Evolutionary conservation across 1,284 basidiomycete species (phyloP), one percentile per base, ranked within the genome.

Genomic region (Fomitopsis palustris): DNA sequence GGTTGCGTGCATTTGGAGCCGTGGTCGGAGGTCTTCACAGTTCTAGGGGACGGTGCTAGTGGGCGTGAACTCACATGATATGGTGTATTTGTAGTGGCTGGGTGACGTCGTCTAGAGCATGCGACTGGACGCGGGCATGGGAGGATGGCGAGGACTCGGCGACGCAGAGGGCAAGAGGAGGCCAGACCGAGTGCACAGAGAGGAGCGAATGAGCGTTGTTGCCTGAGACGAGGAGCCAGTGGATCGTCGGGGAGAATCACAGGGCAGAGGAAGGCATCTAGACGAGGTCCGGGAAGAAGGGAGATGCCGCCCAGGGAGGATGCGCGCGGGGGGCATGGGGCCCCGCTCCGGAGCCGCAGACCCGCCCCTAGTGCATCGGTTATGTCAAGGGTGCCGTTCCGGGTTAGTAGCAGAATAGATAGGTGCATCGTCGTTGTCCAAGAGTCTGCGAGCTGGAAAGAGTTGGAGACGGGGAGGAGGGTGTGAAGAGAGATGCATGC

Each of bases 251-350:
- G 43, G 6, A 16, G 16, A 49, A 37, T 8, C 55, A 43, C 29
- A 51, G 27, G 16, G 43, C 55, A 19, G 54, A 19, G 54, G 57
- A 62, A 14, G 64, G 73, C 2, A 80, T 68, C 58, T 70, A 62
- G 19, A 69, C 62, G 39, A 66, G 53, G 10, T 73, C 77, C 54
- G 71, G 74, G 5, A 54, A 23, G 1, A 39, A 19, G 16, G 56
- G 42, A 70, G 62, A 64, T 77, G 72, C 62, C 57, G 63, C 49
- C 69, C 66, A 54, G 53, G 65, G 31, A 33, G 31, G 31, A 33
- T 6, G 10, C 31, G 45, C 16, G 45, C 29, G 45, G 23, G 45
- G 45, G 16, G 31, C 33, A 51, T 51, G 49, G 49, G 49, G 49
- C 31, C 49, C 49, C 49, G 49, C 49, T 51, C 29, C 49, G 43